phyloP scores from a whole-genome alignment of 805 yeast genomes.

The Candida patagonica region DNA sequence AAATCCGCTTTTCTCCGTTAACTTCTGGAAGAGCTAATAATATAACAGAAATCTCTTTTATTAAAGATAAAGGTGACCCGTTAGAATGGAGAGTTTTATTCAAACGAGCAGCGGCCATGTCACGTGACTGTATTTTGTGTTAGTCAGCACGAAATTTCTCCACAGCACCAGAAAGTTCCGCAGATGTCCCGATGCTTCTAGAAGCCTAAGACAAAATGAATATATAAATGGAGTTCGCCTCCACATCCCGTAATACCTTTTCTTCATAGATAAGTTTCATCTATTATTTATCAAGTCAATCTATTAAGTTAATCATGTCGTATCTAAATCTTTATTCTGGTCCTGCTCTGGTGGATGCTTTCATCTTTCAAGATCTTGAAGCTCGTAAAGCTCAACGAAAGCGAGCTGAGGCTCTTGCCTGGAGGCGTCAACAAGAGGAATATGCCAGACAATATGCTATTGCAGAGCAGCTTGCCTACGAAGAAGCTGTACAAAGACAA shows the following conservation, averaged over 20 bases:
- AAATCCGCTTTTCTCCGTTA: slow-evolving; percentile 13
- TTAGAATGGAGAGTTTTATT: slow-evolving; percentile 65
- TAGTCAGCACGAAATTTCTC: neutral
- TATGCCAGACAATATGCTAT: slow-evolving; percentile 1
- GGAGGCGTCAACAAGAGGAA: slow-evolving; percentile 2
- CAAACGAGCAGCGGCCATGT: slow-evolving; percentile 45
- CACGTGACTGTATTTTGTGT: slow-evolving; percentile 33
- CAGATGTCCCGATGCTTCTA: slow-evolving; percentile 1
- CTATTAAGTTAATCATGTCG: neutral
- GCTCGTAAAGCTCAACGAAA: slow-evolving; percentile 8
- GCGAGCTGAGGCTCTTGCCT: slow-evolving; percentile 5
- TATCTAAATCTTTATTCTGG: neutral
- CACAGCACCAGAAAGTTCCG: no score
- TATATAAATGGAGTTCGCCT: no score
- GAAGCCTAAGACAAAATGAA: no score
- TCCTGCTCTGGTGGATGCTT: neutral
- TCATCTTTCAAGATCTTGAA: slow-evolving; percentile 10
- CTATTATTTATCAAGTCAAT: neutral
- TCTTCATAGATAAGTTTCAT: neutral
- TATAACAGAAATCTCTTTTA: slow-evolving; percentile 40
- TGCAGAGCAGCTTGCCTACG: neutral
- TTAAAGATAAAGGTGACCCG: slow-evolving; percentile 55
- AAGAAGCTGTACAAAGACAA: neutral
- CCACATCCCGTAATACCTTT: no score
- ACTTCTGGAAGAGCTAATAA: slow-evolving; percentile 13